Evolutionary conservation across 202 grass and related monocot species (phyloP).

Genomic region (Cymbopogon flexuosus): DNA sequence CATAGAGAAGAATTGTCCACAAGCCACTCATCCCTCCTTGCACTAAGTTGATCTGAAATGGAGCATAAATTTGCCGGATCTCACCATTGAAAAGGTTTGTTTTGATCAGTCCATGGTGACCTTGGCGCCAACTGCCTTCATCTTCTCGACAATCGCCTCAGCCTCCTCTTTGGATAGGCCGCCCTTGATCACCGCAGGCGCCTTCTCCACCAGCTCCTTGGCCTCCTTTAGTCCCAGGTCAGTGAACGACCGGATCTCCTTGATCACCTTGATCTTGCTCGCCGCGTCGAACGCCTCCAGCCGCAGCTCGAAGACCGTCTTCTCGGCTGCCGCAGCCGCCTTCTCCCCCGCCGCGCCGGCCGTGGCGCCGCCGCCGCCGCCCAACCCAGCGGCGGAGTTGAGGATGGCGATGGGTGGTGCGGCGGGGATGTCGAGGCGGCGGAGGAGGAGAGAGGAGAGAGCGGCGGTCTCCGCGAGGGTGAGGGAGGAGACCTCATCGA

Average conservation of each 20-base stretch:
- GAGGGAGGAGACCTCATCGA: slow-evolving; percentile 70
- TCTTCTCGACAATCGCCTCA: slow-evolving; percentile 68
- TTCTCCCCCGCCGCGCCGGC: slow-evolving; percentile 25
- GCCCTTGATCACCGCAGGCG: slow-evolving; percentile 66
- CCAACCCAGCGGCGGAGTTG: slow-evolving; percentile 64
- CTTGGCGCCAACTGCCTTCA: slow-evolving; percentile 83
- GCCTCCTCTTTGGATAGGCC: slow-evolving; percentile 86
- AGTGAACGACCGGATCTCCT: slow-evolving; percentile 84
- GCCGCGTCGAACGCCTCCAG: slow-evolving; percentile 74
- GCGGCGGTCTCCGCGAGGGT: slow-evolving; percentile 57
- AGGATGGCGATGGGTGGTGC: slow-evolving; percentile 63
- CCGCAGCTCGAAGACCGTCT: slow-evolving; percentile 89
- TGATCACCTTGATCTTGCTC: slow-evolving; percentile 95
- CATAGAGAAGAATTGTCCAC: not conserved
- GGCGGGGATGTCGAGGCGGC: slow-evolving; percentile 47
- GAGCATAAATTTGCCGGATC: slow-evolving; percentile 11
- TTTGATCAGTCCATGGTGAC: slow-evolving; percentile 69
- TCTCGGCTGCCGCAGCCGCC: slow-evolving; percentile 65
- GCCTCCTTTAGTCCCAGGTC: slow-evolving; percentile 95
- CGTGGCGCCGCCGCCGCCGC: slow-evolving; percentile 10
- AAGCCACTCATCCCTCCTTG: not conserved
- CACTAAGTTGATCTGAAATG: not conserved
- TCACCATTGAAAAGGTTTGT: slow-evolving; percentile 16
- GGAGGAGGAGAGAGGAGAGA: slow-evolving; percentile 60
- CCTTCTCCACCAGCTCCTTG: slow-evolving; percentile 94